These are phyloP conservation scores for Oenanthe sinensis DNA, from an alignment of 129 eudicot species.

Conservation along the genomic window DNA sequence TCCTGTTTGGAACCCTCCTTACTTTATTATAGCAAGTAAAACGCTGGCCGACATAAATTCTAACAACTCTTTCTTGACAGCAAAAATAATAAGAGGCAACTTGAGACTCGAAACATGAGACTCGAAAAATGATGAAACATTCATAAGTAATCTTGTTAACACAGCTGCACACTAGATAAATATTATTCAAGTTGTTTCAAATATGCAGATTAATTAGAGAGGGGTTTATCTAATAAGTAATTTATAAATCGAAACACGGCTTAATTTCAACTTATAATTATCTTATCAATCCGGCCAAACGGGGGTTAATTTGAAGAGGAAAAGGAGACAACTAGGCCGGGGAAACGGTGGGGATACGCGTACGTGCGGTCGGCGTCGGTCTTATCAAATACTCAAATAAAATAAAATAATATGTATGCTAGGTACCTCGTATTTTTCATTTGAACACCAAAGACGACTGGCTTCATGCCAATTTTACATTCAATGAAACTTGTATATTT, in stretches of 20 bases:
- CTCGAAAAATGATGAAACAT: not conserved
- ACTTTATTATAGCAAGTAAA: not conserved
- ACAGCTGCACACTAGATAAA: not conserved
- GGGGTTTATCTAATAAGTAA: too few relatives aligned
- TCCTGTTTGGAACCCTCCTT: not conserved
- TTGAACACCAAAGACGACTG: not conserved
- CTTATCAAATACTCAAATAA: not conserved
- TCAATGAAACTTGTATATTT: not conserved
- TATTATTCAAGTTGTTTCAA: not conserved
- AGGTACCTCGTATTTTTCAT: not conserved
- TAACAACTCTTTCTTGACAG: not conserved
- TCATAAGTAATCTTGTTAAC: not conserved
- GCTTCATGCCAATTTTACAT: not conserved
- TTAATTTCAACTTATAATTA: too few relatives aligned
- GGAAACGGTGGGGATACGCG: not conserved
- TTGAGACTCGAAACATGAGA: not conserved
- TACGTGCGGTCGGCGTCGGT: constrained; percentile 8
- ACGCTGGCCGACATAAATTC: not conserved
- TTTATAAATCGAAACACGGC: too few relatives aligned
- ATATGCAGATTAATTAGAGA: too few relatives aligned
- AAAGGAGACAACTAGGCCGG: not conserved
- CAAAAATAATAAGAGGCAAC: not conserved
- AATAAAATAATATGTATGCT: not conserved
- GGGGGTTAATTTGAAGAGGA: too few relatives aligned
- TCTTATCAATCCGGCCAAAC: too few relatives aligned